A percentile compares a stretch with the other conserved stretches of the same genome.
Evolutionary conservation across 2,329 filamentous ascomycete species (phyloP).

Genomic region (Fusarium udum): DNA sequence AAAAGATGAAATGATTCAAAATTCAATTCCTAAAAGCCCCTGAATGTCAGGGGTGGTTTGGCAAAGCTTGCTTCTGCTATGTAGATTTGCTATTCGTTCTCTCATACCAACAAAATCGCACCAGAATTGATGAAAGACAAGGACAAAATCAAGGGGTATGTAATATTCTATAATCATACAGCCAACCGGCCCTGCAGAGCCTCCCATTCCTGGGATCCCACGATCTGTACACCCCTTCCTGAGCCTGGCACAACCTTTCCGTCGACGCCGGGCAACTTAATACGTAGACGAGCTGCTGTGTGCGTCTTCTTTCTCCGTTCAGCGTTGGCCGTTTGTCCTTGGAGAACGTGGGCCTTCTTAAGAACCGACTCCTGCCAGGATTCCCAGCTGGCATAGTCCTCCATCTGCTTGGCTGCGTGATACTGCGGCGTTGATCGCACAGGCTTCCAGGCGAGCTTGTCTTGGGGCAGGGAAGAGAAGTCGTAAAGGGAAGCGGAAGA

Average conservation of each 20-base stretch:
- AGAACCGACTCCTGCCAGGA: constrained; percentile 66
- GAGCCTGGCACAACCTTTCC: constrained; percentile 55
- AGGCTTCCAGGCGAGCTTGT: constrained; percentile 73
- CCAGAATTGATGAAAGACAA: constrained; percentile 17
- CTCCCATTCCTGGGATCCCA: constrained; percentile 66
- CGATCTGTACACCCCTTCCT: constrained; percentile 59
- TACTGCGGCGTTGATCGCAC: constrained; percentile 71
- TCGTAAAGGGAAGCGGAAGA: constrained; percentile 66
- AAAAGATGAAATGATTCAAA: constrained; percentile 30
- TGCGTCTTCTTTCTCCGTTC: constrained; percentile 42
- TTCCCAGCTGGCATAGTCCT: constrained; percentile 71
- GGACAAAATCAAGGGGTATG: constrained; percentile 37
- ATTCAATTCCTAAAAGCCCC: constrained; percentile 20
- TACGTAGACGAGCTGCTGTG: constrained; percentile 60
- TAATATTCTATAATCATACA: constrained; percentile 44
- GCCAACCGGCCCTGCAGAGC: constrained; percentile 56
- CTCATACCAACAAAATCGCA: constrained; percentile 28
- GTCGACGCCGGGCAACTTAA: constrained; percentile 57
- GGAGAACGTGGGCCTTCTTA: constrained; percentile 60
- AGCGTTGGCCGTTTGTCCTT: constrained; percentile 32
- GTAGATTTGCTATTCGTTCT: constrained; percentile 22
- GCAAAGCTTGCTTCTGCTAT: constrained; percentile 27
- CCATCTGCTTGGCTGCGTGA: constrained; percentile 70
- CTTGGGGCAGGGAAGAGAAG: constrained; percentile 64
- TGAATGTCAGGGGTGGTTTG: neutral